A percentile compares a stretch with the other conserved stretches of the same genome.
These are phyloP conservation scores for Trypanosoma theileri DNA, from an alignment of 208 protist genomes.

Conservation along the genomic window DNA sequence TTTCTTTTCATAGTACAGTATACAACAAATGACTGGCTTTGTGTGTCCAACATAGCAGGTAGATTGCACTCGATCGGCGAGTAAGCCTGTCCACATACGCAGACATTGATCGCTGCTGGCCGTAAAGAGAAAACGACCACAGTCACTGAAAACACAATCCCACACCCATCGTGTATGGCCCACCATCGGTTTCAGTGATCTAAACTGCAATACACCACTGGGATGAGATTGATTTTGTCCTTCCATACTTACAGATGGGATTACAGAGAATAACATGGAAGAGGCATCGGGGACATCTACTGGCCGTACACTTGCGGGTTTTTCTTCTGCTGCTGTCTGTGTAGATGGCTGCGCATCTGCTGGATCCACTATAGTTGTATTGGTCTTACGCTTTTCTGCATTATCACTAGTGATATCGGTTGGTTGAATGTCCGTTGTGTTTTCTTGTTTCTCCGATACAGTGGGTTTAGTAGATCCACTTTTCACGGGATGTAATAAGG, in stretches of 20 bases:
- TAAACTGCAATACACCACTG: slow-evolving; percentile 35
- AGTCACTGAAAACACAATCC: slow-evolving; percentile 83
- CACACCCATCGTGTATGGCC: slow-evolving; percentile 86
- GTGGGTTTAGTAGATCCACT: neutral
- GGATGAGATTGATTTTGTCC: slow-evolving; percentile 4
- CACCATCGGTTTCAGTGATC: slow-evolving; percentile 55
- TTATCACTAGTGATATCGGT: neutral
- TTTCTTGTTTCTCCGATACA: neutral
- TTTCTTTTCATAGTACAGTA: slow-evolving; percentile 37
- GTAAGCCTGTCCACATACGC: slow-evolving; percentile 72
- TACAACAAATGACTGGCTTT: slow-evolving; percentile 68
- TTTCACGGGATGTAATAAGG: slow-evolving; percentile 4
- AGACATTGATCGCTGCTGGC: slow-evolving; percentile 79
- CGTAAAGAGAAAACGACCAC: slow-evolving; percentile 68
- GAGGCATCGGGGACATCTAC: slow-evolving; percentile 11
- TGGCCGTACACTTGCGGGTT: neutral
- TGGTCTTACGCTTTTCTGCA: neutral
- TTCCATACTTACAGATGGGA: slow-evolving; percentile 18
- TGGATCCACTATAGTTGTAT: neutral
- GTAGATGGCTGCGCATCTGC: neutral
- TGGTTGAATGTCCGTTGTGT: neutral
- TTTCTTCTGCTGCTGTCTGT: neutral
- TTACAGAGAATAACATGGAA: slow-evolving; percentile 10
- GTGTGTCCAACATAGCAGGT: slow-evolving; percentile 71
- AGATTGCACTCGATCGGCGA: slow-evolving; percentile 60